Evolutionary conservation across 805 yeast species (phyloP), one percentile per base, ranked within the genome.

Genomic region (Debaryomyces maramus): DNA sequence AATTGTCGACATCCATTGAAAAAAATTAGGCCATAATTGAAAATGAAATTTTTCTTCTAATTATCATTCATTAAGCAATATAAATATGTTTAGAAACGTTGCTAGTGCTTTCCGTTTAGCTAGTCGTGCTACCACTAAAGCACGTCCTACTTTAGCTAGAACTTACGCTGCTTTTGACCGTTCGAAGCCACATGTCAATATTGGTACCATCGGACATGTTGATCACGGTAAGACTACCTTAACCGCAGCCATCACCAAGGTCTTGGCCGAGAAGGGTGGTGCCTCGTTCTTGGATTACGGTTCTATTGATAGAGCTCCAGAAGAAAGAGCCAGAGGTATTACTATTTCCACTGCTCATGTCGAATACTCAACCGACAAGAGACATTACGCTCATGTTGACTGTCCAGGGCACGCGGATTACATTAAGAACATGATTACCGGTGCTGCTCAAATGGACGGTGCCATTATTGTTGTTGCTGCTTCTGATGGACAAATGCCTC

Each of bases 361-460:
- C 60, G 97, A 91, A 73, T 91, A 90, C 72, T 95, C 88, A 70
- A 91, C 98, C 48, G 88, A 73, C 21, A 87, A 85, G 66, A 85
- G 97, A 73, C 98, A 91, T 70, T 90, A 90, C 63, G 91, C 98
- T 56, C 97, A 90, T 68, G 96, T 90, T 54, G 98, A 90, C 78
- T 88, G 96, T 70, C 97, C 97, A 35, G 98, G 98, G 61, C 98
- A 91, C 80, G 93, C 95, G 51, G 98, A 91, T 78, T 91, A 90
- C 73, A 91, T 91, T 73, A 91, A 91, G 78, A 91, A 91, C 73
- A 91, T 91, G 98, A 91, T 91, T 69, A 88, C 97, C 53, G 98
- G 98, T 83, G 97, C 98, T 59, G 97, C 98, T 58, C 96, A 91
- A 70, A 90, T 90, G 97, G 98, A 91, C 70, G 97, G 98, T 78